Percentiles rank a stretch among this genome's conserved stretches.
Evolutionary conservation across 352 stramenopile genomes (phyloP).

Genomic region (Globisporangium lucens): DNA sequence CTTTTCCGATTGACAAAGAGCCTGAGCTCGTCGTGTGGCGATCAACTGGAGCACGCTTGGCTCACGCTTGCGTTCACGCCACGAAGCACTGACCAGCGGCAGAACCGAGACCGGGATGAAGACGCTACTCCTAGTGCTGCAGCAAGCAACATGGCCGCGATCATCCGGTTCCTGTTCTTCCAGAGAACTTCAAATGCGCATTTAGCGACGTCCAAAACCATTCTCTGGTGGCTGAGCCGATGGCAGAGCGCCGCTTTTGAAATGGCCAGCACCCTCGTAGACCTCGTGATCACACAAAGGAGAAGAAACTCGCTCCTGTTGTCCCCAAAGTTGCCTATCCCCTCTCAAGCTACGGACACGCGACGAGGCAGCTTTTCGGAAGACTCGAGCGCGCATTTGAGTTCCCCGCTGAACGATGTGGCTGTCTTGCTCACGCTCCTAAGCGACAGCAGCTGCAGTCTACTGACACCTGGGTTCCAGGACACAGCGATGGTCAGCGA

Average conservation of each 20-base stretch:
- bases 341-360: neutral
- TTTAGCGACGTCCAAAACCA: slow-evolving; percentile 43
- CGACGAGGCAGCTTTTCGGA: slow-evolving; percentile 1
- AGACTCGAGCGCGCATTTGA: neutral
- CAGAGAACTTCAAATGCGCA: slow-evolving; percentile 33
- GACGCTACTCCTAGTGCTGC: neutral
- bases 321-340: neutral
- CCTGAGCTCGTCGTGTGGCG: slow-evolving; percentile 32
- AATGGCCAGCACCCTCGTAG: slow-evolving; percentile 28
- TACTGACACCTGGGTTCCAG: slow-evolving; percentile 1
- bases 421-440: slow-evolving; percentile 32
- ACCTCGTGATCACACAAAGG: slow-evolving; percentile 3
- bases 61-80: slow-evolving; percentile 48
- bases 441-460: slow-evolving; percentile 28
- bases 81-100: slow-evolving; percentile 5
- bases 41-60: slow-evolving; percentile 67
- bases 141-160: slow-evolving; percentile 19
- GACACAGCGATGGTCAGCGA: slow-evolving; percentile 1
- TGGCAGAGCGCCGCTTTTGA: slow-evolving; percentile 53
- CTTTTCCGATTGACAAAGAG: slow-evolving; percentile 54
- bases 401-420: slow-evolving; percentile 28
- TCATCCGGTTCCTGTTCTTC: slow-evolving; percentile 49
- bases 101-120: slow-evolving; percentile 13
- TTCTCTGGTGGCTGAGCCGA: slow-evolving; percentile 66
- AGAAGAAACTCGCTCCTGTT: neutral